Conservation (phyloP, 768 basidiomycete genomes). For the Lyophyllum decastes region DNA sequence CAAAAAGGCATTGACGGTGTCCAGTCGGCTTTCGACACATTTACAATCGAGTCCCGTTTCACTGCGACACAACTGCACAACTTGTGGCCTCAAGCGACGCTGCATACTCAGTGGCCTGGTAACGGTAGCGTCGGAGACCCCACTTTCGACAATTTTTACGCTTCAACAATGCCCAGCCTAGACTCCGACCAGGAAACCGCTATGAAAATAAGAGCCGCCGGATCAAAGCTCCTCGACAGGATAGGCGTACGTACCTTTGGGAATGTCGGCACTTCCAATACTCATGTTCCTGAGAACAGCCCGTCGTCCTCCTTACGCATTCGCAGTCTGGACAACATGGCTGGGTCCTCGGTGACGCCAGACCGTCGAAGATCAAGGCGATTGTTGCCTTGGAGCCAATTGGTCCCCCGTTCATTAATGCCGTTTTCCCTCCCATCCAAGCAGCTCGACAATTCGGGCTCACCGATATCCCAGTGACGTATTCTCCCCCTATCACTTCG, state of each 20-base stretch:
- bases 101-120: slow-evolving; percentile 57
- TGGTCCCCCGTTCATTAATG: slow-evolving; percentile 50
- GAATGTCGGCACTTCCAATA: neutral
- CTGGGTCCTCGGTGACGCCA: slow-evolving; percentile 49
- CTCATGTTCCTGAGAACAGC: slow-evolving; percentile 26
- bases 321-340: slow-evolving; percentile 51
- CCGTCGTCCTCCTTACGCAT: slow-evolving; percentile 49
- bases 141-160: slow-evolving; percentile 46
- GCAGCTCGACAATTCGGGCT: slow-evolving; percentile 46
- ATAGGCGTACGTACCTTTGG: slow-evolving; percentile 41
- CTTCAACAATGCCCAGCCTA: slow-evolving; percentile 42
- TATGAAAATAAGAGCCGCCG: slow-evolving; percentile 41
- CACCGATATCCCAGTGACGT: slow-evolving; percentile 47
- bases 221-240: slow-evolving; percentile 41
- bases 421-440: slow-evolving; percentile 36
- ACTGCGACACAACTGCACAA: slow-evolving; percentile 40
- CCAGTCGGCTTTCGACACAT: slow-evolving; percentile 28
- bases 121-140: slow-evolving; percentile 48
- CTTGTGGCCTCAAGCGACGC: slow-evolving; percentile 46
- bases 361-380: slow-evolving; percentile 43
- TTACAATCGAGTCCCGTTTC: slow-evolving; percentile 39
- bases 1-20: slow-evolving; percentile 39
- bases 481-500: slow-evolving; percentile 41
- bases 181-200: slow-evolving; percentile 35
- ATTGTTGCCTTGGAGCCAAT: slow-evolving; percentile 52